A percentile compares a stretch with the other conserved stretches of the same genome.
These are phyloP conservation scores for Ophiognomonia clavigignenti-juglandacearum DNA, from an alignment of 2,329 filamentous ascomycete species.

Conservation along the genomic window DNA sequence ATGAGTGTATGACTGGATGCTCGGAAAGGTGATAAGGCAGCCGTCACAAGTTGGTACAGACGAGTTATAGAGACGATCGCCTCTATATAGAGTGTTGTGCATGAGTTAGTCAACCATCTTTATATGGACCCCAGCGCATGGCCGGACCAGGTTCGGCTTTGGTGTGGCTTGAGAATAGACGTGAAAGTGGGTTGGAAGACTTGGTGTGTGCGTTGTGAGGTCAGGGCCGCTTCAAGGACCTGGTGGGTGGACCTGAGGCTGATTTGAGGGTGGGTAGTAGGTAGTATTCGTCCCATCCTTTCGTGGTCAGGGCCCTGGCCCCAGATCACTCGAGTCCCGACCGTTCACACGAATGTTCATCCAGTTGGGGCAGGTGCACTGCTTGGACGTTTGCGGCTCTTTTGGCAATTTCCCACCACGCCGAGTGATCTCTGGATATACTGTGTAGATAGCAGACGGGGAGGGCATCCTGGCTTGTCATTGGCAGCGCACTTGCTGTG, in stretches of 20 bases:
- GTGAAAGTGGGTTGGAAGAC: not conserved
- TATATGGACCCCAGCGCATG: not conserved
- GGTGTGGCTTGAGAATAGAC: not conserved
- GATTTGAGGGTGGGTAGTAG: not conserved
- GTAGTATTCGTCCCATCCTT: not conserved
- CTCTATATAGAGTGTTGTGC: not conserved
- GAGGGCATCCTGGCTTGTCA: too few species aligned
- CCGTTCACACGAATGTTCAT: too few species aligned
- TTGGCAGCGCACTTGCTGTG: too few species aligned
- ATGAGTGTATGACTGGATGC: not conserved
- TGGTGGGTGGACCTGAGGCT: conserved; percentile 8
- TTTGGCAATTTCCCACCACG: too few species aligned
- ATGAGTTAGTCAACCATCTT: not conserved
- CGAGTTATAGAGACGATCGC: not conserved
- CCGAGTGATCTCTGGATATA: too few species aligned
- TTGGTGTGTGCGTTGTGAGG: conserved; percentile 3
- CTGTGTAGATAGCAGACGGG: too few species aligned
- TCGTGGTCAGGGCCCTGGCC: too few species aligned
- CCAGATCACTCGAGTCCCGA: too few species aligned
- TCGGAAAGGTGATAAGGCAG: not conserved
- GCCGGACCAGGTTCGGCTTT: too few species aligned
- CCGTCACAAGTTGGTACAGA: not conserved
- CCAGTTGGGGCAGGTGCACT: too few species aligned
- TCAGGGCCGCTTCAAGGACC: not conserved
- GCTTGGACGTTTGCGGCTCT: too few species aligned